These are phyloP conservation scores for Dactylellina haptotyla DNA, from an alignment of 2,329 filamentous ascomycete species.

Conservation along the genomic window DNA sequence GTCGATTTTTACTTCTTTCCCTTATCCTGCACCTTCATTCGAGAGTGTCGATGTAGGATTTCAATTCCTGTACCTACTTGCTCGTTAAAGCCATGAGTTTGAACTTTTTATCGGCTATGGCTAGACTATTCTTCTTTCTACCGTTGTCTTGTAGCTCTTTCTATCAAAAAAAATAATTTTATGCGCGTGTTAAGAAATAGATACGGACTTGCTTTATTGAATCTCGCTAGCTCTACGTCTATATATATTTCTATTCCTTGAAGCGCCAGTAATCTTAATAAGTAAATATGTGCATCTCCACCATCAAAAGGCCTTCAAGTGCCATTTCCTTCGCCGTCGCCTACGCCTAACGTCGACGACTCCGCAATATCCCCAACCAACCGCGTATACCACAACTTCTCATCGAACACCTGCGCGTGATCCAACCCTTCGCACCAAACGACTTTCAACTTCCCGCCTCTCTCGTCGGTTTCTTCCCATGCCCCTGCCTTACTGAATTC, in stretches of 20 bases:
- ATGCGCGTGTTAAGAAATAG: too few relatives aligned
- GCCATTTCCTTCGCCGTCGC: not conserved
- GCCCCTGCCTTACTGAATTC: constrained; percentile 41
- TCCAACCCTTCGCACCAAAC: constrained; percentile 69
- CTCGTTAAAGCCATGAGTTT: not conserved
- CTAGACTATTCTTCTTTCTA: not conserved
- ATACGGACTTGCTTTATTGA: too few relatives aligned
- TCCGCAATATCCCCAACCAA: constrained; percentile 50
- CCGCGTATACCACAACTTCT: constrained; percentile 52
- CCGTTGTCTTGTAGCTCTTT: not conserved
- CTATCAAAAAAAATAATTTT: too few relatives aligned
- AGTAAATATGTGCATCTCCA: not conserved
- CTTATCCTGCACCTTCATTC: constrained; percentile 9
- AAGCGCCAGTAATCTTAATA: too few relatives aligned
- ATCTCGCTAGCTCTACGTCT: too few relatives aligned
- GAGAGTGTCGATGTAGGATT: constrained; percentile 11
- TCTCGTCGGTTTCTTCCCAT: constrained; percentile 57
- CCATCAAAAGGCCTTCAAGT: not conserved
- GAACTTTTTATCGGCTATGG: not conserved
- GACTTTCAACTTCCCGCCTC: constrained; percentile 64
- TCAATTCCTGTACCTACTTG: constrained; percentile 50
- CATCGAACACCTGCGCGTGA: constrained; percentile 69
- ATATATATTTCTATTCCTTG: too few relatives aligned
- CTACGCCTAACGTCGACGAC: constrained; percentile 4
- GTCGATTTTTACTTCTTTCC: constrained; percentile 17